Evolutionary conservation across 108 stramenopile species (phyloP), one percentile per base, ranked within the genome.

Genomic region (Fragilariopsis cylindrus): DNA sequence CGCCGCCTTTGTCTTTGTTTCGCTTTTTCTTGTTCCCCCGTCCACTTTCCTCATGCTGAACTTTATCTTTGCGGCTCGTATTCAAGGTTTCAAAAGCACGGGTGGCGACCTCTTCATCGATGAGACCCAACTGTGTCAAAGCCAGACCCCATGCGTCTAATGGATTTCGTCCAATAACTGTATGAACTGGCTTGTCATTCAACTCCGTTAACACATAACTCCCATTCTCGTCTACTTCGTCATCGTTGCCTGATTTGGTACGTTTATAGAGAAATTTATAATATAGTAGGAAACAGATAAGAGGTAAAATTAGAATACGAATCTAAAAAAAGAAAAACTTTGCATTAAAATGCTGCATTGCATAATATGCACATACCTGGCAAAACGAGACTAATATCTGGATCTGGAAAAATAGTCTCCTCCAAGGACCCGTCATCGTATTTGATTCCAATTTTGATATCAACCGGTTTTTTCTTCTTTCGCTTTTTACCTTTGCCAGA

Each of bases 401-500:
- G 85, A 71, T 92, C 91, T 6, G 93, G 93, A 79, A 76, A 94
- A 1, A 57, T 46, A 16, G 85, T 69, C 19, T 84, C 76, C 70
- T 94, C 93, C 13, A 68, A 62, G 8, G 86, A 85, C 44, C 93
- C 93, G 60, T 94, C 93, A 66, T 94, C 93, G 54, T 94, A 92
- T 11, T 71, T 76, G 70, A 94, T 90, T 2, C 72, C 44, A 19
- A 94, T 87, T 41, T 81, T 71, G 42, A 81, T 68, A 16, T 64
- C 30, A 12, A 52, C 45, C 18, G 71, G 80, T 13, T 70, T 81
- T 50, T 54, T 77, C 73, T 39, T 55, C 56, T 74, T 81, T 57
- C 71, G 76, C 73, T 48, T 73, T 65, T 39, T 54, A 5, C 45
- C 72, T 49, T 55, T 54, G 56, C 57, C 65, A n/a, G 19, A 48